A percentile compares a stretch with the other conserved stretches of the same genome.
Evolutionary conservation across 148 eudicot genomes (phyloP).

Genomic region (Fagopyrum tataricum): DNA sequence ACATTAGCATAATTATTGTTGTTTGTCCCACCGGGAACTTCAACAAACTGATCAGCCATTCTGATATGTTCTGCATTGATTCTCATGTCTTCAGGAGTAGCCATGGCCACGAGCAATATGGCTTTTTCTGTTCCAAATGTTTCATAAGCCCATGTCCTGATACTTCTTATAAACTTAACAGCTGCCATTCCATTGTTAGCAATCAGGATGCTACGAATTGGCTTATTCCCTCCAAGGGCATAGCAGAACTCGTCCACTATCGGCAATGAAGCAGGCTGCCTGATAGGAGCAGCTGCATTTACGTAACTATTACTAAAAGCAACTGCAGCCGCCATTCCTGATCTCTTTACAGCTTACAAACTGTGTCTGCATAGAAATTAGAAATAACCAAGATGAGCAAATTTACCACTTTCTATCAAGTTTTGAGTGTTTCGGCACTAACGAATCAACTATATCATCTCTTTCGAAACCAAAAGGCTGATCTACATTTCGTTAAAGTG

Average conservation of each 20-base stretch:
- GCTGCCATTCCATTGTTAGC: conserved; percentile 99
- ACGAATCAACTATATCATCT: not conserved
- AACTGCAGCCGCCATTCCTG: conserved; percentile 27
- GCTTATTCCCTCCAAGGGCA: conserved; percentile 75
- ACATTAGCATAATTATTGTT: conserved; percentile 98
- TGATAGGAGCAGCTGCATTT: conserved; percentile 50
- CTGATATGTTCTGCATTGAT: conserved; percentile 97
- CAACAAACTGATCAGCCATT: conserved; percentile 97
- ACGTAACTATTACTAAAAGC: conserved; percentile 31
- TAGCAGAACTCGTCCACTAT: conserved; percentile 71
- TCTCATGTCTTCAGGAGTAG: conserved; percentile 99
- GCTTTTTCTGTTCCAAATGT: conserved; percentile 97
- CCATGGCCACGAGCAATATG: conserved; percentile 94
- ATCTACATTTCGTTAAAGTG: not conserved
- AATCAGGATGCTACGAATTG: conserved; percentile 87
- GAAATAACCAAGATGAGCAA: not conserved
- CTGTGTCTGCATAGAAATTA: not conserved
- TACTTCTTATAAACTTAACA: conserved; percentile 89
- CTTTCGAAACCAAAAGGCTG: not conserved
- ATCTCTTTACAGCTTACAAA: conserved; percentile 17
- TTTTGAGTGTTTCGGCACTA: not conserved
- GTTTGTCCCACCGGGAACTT: conserved; percentile 99
- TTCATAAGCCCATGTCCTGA: conserved; percentile 93
- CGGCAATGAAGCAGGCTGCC: conserved; percentile 40
- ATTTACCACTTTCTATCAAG: not conserved